These are phyloP conservation scores for Pezicula neosporulosa DNA, from an alignment of 2,329 filamentous ascomycete genomes.

Conservation along the genomic window DNA sequence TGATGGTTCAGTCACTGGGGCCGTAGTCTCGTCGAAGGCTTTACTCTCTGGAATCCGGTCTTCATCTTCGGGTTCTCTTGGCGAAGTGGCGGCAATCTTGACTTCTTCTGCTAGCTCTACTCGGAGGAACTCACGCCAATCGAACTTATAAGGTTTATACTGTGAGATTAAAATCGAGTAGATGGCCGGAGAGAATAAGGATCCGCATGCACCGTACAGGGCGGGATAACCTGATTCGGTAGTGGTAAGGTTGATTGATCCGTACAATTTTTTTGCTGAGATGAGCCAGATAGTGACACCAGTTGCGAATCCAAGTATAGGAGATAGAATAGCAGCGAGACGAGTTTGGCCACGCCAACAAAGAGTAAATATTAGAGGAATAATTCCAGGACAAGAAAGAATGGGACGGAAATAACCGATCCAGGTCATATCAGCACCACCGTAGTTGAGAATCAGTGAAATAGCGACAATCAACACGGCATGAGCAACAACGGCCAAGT, in stretches of 20 bases:
- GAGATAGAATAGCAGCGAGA: conserved; percentile 45
- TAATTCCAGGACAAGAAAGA: conserved; percentile 19
- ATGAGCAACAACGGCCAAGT: conserved; percentile 43
- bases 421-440: conserved; percentile 45
- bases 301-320: conserved; percentile 45
- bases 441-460: conserved; percentile 43
- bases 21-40: conserved; percentile 13
- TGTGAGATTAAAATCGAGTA: neutral
- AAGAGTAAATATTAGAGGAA: conserved; percentile 27
- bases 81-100: too few species aligned
- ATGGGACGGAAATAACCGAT: conserved; percentile 10
- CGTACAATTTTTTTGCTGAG: conserved; percentile 41
- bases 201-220: neutral
- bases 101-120: conserved; percentile 41
- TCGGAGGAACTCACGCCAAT: conserved; percentile 38
- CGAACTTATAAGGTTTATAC: conserved; percentile 36
- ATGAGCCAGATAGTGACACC: conserved; percentile 51
- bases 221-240: conserved; percentile 25
- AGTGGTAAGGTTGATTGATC: conserved; percentile 42
- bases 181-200: neutral
- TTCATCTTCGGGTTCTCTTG: too few species aligned
- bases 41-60: too few species aligned
- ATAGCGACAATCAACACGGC: conserved; percentile 44
- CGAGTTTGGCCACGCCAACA: conserved; percentile 40
- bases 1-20: conserved; percentile 6